phyloP scores from a whole-genome alignment of 306 rosid genomes.

The Vigna reflexopilosa region DNA sequence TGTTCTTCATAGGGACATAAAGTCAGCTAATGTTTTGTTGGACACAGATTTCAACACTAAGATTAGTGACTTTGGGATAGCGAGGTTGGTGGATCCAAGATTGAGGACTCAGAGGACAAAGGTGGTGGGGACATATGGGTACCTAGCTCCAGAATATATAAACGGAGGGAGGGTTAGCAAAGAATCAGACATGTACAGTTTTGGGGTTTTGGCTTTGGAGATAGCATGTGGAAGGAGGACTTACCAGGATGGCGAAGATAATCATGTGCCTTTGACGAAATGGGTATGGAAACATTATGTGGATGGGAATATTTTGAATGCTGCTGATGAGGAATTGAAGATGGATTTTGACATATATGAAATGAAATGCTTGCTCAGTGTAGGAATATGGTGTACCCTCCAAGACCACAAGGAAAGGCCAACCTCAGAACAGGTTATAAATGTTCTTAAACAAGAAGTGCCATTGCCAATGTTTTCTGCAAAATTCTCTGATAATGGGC shows the following conservation, averaged over 20 bases:
- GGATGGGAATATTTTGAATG: constrained; percentile 41
- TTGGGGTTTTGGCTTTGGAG: constrained; percentile 43
- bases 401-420: constrained; percentile 46
- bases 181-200: constrained; percentile 3
- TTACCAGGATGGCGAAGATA: background rate
- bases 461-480: background rate
- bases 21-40: constrained; percentile 3
- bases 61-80: background rate
- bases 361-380: constrained; percentile 40
- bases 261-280: constrained; percentile 7
- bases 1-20: background rate
- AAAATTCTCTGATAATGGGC: background rate
- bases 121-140: constrained; percentile 7
- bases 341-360: constrained; percentile 20
- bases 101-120: background rate
- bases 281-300: constrained; percentile 46
- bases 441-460: constrained; percentile 33
- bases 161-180: constrained; percentile 33
- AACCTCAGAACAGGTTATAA: constrained; percentile 47
- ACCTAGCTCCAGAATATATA: background rate
- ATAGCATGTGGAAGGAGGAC: constrained; percentile 61
- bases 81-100: background rate
- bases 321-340: constrained; percentile 42
- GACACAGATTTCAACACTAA: background rate
- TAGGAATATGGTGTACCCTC: constrained; percentile 26